phyloP scores from a whole-genome alignment of 345 rosid genomes.

The Ceriops decandra region DNA sequence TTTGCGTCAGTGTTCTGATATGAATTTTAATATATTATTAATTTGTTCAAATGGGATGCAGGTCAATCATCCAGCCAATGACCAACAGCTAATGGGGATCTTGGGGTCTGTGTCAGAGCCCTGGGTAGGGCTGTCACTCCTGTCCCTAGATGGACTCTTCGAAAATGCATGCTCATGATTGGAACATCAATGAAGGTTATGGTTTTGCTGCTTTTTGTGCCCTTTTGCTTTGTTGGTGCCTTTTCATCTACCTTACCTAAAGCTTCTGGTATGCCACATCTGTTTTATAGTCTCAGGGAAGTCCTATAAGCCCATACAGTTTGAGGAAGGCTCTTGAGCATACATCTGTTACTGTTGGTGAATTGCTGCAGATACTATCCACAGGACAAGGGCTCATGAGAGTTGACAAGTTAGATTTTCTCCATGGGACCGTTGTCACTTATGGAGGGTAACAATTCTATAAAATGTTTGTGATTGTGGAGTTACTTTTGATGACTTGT shows the following conservation, averaged over 20 bases:
- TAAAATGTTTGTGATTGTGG: slow-evolving; percentile 17
- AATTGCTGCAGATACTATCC: slow-evolving; percentile 65
- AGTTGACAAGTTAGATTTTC: slow-evolving; percentile 75
- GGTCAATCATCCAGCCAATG: slow-evolving; percentile 77
- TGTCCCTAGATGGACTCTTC: slow-evolving; percentile 98
- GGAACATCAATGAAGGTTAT: slow-evolving; percentile 98
- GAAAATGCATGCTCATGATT: slow-evolving; percentile 92
- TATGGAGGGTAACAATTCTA: background rate
- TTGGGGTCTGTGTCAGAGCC: slow-evolving; percentile 91
- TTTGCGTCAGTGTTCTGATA: slow-evolving; percentile 9
- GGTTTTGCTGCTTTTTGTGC: slow-evolving; percentile 2
- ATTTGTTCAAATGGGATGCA: slow-evolving; percentile 34
- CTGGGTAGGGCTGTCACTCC: slow-evolving; percentile 99
- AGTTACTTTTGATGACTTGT: slow-evolving; percentile 18
- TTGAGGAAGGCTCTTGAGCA: slow-evolving; percentile 89
- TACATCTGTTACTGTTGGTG: slow-evolving; percentile 65
- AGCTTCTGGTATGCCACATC: slow-evolving; percentile 18
- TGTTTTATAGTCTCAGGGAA: slow-evolving; percentile 62
- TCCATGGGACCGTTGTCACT: slow-evolving; percentile 7
- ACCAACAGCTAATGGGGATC: slow-evolving; percentile 93
- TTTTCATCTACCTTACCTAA: slow-evolving; percentile 1
- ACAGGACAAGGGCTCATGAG: slow-evolving; percentile 95
- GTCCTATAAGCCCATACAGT: slow-evolving; percentile 73
- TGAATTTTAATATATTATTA: slow-evolving; percentile 18
- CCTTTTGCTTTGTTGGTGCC: slow-evolving; percentile 9